Conservation (phyloP, 1,139 yeast species). For the Debaryomycetaceae sp. region DNA sequence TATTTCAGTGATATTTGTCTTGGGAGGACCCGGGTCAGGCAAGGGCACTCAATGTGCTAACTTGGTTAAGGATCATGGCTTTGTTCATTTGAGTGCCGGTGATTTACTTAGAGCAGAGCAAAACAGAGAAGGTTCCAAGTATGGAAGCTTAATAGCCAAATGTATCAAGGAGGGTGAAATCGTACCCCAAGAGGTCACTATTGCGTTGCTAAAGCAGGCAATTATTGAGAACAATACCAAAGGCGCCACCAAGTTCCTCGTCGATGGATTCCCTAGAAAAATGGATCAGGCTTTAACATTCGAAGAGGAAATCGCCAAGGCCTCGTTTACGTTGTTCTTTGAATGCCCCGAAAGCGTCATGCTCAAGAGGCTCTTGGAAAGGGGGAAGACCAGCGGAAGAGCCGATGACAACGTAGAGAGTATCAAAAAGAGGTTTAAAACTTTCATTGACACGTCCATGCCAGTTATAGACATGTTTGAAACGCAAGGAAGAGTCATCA, state of each 20-base stretch:
- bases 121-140: constrained; percentile 73
- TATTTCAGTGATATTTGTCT: constrained; percentile 79
- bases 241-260: constrained; percentile 63
- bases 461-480: constrained; percentile 90
- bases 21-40: constrained; percentile 93
- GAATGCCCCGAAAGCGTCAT: constrained; percentile 91
- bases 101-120: constrained; percentile 93
- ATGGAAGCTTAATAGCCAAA: constrained; percentile 79
- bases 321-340: constrained; percentile 81
- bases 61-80: constrained; percentile 74
- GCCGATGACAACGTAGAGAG: constrained; percentile 90
- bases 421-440: constrained; percentile 81
- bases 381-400: constrained; percentile 95
- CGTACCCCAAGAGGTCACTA: constrained; percentile 94
- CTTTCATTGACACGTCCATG: constrained; percentile 86
- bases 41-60: constrained; percentile 95
- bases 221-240: constrained; percentile 51
- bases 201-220: constrained; percentile 78
- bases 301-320: constrained; percentile 74
- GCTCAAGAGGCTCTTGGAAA: constrained; percentile 78
- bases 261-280: constrained; percentile 96
- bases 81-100: constrained; percentile 91
- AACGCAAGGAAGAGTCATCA: constrained; percentile 71
- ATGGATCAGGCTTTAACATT: constrained; percentile 97
- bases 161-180: constrained; percentile 85